phyloP scores from a whole-genome alignment of 1,139 yeast species.

The Meyerozyma guilliermondii region DNA sequence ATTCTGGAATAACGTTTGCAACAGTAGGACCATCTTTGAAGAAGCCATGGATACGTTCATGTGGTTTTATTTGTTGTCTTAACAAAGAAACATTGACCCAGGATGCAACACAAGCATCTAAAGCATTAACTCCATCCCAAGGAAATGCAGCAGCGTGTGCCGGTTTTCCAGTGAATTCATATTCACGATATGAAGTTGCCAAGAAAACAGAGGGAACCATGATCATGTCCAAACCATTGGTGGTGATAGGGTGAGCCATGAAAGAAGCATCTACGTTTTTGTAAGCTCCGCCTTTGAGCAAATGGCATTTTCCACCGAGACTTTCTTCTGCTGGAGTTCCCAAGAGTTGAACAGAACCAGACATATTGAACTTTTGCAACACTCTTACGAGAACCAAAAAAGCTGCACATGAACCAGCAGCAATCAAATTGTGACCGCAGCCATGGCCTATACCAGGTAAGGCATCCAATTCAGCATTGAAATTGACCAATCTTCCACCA shows the following conservation, averaged over 20 bases:
- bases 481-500: conserved; percentile 4
- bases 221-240: background rate
- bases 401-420: conserved; percentile 13
- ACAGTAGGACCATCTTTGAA: conserved; percentile 12
- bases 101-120: conserved; percentile 14
- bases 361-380: conserved; percentile 12
- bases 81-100: conserved; percentile 14
- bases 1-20: conserved; percentile 13
- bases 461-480: conserved; percentile 17
- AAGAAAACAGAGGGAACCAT: conserved; percentile 6
- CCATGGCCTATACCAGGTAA: conserved; percentile 19
- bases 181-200: conserved; percentile 8
- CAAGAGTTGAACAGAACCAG: conserved; percentile 16
- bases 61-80: conserved; percentile 14
- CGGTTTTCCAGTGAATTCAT: conserved; percentile 13
- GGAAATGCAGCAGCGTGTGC: conserved; percentile 17
- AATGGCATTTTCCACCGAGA: conserved; percentile 17
- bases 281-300: conserved; percentile 18
- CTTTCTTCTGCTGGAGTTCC: conserved; percentile 22
- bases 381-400: conserved; percentile 12
- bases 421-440: conserved; percentile 20
- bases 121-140: conserved; percentile 16
- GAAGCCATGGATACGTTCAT: conserved; percentile 14
- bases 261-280: conserved; percentile 14
- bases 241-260: background rate